Percentiles rank a stretch among this genome's conserved stretches.
Conservation (phyloP, 768 basidiomycete species). For the Lactarius deliciosus region DNA sequence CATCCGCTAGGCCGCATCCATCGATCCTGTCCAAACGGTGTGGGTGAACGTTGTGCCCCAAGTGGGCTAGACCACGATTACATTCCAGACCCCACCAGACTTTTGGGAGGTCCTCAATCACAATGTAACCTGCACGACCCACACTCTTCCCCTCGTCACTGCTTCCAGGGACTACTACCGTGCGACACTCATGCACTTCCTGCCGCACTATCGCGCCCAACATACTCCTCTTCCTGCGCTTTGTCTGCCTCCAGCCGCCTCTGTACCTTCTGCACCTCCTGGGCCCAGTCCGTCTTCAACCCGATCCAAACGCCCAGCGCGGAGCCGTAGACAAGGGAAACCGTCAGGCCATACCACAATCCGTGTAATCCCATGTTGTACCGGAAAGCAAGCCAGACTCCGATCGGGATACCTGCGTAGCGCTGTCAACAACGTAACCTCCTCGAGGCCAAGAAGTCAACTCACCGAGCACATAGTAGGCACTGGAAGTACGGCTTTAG, state of each 20-base stretch:
- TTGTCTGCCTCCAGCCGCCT: slow-evolving; percentile 43
- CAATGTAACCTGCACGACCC: not conserved
- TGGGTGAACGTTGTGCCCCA: not conserved
- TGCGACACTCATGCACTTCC: not conserved
- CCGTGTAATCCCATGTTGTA: slow-evolving; percentile 59
- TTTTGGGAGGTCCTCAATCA: not conserved
- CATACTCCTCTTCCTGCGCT: not conserved
- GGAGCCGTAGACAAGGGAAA: slow-evolving; percentile 59
- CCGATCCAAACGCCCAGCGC: slow-evolving; percentile 53
- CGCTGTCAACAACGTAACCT: slow-evolving; percentile 1
- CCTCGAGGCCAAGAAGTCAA: not conserved
- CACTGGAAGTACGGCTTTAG: slow-evolving; percentile 37
- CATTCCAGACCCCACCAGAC: not conserved
- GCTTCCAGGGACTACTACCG: not conserved
- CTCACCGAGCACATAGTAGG: slow-evolving; percentile 75
- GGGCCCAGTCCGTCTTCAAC: slow-evolving; percentile 64
- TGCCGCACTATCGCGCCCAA: not conserved
- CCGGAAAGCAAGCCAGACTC: slow-evolving; percentile 73
- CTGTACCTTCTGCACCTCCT: slow-evolving; percentile 62
- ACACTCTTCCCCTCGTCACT: not conserved
- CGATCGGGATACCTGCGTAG: slow-evolving; percentile 68
- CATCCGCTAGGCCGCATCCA: not conserved
- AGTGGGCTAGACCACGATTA: not conserved
- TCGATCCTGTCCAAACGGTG: not conserved
- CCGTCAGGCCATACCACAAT: slow-evolving; percentile 81